Evolutionary conservation across 495 filamentous ascomycete species (phyloP).

Genomic region (Rhypophila decipiens): DNA sequence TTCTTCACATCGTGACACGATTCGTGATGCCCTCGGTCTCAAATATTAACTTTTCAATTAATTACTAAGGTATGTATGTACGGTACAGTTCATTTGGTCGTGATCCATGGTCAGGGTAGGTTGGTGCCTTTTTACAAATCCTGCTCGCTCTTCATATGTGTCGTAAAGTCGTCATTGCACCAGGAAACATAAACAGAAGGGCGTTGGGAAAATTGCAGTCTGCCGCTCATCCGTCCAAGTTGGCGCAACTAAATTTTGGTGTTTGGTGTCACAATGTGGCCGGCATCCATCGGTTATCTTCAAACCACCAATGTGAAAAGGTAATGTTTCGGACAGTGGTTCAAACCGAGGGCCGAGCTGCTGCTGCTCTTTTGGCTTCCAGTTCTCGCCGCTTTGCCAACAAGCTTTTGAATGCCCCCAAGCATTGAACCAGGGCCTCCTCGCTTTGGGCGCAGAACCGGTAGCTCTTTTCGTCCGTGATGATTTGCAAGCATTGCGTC

Average conservation of each 20-base stretch:
- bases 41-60: too few species aligned
- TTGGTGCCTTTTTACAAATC: background rate
- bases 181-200: background rate
- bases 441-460: constrained; percentile 79
- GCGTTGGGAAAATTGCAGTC: background rate
- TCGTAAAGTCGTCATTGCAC: background rate
- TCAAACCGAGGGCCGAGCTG: constrained; percentile 3
- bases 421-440: constrained; percentile 72
- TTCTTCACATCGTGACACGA: too few species aligned
- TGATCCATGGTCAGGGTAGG: background rate
- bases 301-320: background rate
- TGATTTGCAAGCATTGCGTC: constrained; percentile 82
- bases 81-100: background rate
- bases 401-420: constrained; percentile 87
- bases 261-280: too few species aligned
- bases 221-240: background rate
- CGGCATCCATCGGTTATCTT: background rate
- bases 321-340: background rate
- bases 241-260: background rate
- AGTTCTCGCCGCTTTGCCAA: constrained; percentile 61
- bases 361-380: constrained; percentile 33
- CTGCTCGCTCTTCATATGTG: background rate
- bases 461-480: constrained; percentile 89
- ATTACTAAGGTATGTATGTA: background rate
- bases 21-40: constrained; percentile 3